A percentile compares a stretch with the other conserved stretches of the same genome.
Conservation (phyloP, 768 basidiomycete genomes). For the Leucocoprinus leucothites region DNA sequence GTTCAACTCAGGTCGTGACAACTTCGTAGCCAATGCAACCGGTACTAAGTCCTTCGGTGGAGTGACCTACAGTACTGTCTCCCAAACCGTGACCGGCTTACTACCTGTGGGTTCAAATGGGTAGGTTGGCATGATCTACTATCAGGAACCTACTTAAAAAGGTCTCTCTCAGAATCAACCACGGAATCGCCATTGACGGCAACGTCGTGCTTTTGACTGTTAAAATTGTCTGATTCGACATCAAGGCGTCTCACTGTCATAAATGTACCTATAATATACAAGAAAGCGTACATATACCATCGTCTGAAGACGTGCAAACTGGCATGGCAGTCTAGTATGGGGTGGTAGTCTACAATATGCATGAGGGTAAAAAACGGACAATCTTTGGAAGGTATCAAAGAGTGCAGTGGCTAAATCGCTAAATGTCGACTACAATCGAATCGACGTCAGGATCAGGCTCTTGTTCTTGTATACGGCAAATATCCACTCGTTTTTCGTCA, state of each 20-base stretch:
- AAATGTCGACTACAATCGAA: background rate
- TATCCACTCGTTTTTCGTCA: slow-evolving; percentile 20
- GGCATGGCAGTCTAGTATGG: background rate
- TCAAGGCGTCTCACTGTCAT: background rate
- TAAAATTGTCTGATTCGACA: slow-evolving; percentile 12
- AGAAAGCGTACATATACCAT: slow-evolving; percentile 6
- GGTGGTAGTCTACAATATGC: slow-evolving; percentile 1
- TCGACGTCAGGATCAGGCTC: slow-evolving; percentile 1
- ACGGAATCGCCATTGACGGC: slow-evolving; percentile 63
- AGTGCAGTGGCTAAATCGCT: background rate
- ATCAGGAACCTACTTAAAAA: background rate
- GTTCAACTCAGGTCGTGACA: slow-evolving; percentile 23
- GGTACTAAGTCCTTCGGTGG: slow-evolving; percentile 36
- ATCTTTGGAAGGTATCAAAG: background rate
- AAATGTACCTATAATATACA: slow-evolving; percentile 11
- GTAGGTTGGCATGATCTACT: slow-evolving; percentile 18
- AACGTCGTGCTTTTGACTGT: slow-evolving; percentile 50
- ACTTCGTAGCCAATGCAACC: slow-evolving; percentile 23
- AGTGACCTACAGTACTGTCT: slow-evolving; percentile 44
- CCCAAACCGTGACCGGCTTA: slow-evolving; percentile 48
- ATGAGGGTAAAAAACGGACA: background rate
- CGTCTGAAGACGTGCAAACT: background rate
- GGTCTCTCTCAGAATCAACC: slow-evolving; percentile 29
- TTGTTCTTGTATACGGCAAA: slow-evolving; percentile 11
- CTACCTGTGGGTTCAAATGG: slow-evolving; percentile 48